phyloP scores from a whole-genome alignment of 805 yeast species.

The Candida boleticola region DNA sequence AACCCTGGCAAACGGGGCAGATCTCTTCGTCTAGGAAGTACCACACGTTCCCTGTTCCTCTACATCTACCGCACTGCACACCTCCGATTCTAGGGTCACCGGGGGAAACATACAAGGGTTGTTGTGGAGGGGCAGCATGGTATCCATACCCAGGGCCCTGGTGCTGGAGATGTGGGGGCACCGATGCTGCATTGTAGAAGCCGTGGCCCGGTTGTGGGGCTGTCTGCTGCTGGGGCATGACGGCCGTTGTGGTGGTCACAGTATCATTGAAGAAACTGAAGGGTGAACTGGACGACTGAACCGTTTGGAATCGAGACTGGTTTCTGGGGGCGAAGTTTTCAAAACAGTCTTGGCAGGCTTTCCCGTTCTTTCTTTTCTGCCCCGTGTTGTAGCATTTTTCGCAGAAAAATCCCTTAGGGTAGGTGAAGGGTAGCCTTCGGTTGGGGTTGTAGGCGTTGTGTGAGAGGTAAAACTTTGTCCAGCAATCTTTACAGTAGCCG shows the following conservation, averaged over 20 bases:
- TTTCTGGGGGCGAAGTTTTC: slow-evolving; percentile 52
- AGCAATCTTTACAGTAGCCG: slow-evolving; percentile 27
- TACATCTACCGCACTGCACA: slow-evolving; percentile 64
- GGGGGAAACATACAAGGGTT: slow-evolving; percentile 53
- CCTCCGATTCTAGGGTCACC: slow-evolving; percentile 83
- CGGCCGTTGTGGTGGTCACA: slow-evolving; percentile 12
- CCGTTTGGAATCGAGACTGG: slow-evolving; percentile 1
- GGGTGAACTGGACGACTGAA: not conserved
- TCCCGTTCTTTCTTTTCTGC: slow-evolving; percentile 57
- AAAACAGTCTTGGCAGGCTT: slow-evolving; percentile 71
- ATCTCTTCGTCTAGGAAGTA: slow-evolving; percentile 59
- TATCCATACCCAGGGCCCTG: slow-evolving; percentile 1
- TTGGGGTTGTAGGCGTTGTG: slow-evolving; percentile 45
- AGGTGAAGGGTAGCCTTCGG: slow-evolving; percentile 57
- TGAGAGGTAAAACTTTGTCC: slow-evolving; percentile 26
- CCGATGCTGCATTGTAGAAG: not conserved
- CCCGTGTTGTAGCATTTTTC: slow-evolving; percentile 76
- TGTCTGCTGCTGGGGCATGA: slow-evolving; percentile 2
- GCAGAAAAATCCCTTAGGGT: slow-evolving; percentile 63
- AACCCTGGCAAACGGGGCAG: slow-evolving; percentile 65
- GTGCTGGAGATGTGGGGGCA: slow-evolving; percentile 5
- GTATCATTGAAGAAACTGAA: slow-evolving; percentile 9
- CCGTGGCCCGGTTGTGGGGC: not conserved
- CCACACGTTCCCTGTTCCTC: slow-evolving; percentile 58
- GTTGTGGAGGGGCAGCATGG: slow-evolving; percentile 8